Base-by-base conservation (phyloP, 106 monocot species). In the Gastrodia elata region DNA sequence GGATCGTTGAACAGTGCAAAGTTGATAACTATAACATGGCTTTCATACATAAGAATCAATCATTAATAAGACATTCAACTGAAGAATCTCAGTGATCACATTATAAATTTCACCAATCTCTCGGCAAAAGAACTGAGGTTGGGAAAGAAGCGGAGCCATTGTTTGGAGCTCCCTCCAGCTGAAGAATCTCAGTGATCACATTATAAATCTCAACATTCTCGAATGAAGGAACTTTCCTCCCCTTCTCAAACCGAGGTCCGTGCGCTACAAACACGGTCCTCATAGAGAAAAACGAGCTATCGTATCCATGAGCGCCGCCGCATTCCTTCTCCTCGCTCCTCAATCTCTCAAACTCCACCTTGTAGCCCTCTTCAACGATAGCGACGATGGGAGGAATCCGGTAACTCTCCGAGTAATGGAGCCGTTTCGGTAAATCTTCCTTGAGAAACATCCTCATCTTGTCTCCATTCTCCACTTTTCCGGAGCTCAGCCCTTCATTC, bases 141-240 rank as follows among this genome's bases (percentile, higher is more conserved):
- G 83, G 75, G 59, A 88, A 88, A 8, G 82, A 77, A 58, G 65
- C 68, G 3, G 88, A 85, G 1, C 88, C 88, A 73, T 85, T 83
- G 65, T 88, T 88, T 15, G 85, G 78, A 74, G 82, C 82, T 68
- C 82, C 85, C 34, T 81, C 73, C 46, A 85, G 18, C 1, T 34
- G 16, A 28, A 88, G 80, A 75, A 88, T 83, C 14, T 77, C 52
- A 30, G 85, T 71, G 38, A 88, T 48, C 55, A 88, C 20, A 55
- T 88, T 88, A 64, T 85, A 88, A 26, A 88, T 74, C 85, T 88
- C 78, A 5, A 88, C 64, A 71, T 88, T 88, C 75, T 78, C 76
- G 37, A 88, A 88, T 5, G 88, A 83, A 20, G 52, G 67, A 2
- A 88, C 74, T 46, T 85, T 82, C 56, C 80, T 56, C 4, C 85